Evolutionary conservation across 108 stramenopile genomes (phyloP).

Genomic region (Schizochytrium sp.): DNA sequence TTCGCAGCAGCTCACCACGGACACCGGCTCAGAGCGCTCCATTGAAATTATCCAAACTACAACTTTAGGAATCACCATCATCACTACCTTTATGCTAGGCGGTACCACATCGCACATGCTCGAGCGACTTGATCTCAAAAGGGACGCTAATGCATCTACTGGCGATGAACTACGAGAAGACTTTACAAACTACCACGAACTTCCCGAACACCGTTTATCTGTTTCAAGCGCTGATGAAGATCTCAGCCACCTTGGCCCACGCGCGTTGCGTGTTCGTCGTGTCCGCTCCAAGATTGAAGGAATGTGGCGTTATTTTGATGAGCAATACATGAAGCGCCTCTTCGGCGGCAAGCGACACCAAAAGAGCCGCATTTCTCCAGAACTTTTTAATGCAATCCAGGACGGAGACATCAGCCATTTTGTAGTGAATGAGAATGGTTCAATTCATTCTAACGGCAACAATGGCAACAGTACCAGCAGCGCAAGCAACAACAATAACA

Average conservation of each 20-base stretch:
- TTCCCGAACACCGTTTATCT: neutral
- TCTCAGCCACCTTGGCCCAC: neutral
- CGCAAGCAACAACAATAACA: no score
- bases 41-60: slow-evolving; percentile 76
- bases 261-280: neutral
- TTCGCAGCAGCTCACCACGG: slow-evolving; percentile 90
- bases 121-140: slow-evolving; percentile 85
- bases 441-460: neutral
- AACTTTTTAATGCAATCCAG: slow-evolving; percentile 44
- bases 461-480: neutral
- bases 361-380: neutral
- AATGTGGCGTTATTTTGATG: slow-evolving; percentile 63
- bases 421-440: neutral
- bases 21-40: slow-evolving; percentile 66
- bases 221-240: neutral
- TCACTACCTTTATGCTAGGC: slow-evolving; percentile 96
- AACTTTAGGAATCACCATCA: slow-evolving; percentile 91
- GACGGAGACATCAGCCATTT: slow-evolving; percentile 19
- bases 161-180: slow-evolving; percentile 62
- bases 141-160: neutral
- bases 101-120: slow-evolving; percentile 90
- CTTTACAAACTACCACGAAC: slow-evolving; percentile 57
- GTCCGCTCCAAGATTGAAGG: neutral
- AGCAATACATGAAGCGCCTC: slow-evolving; percentile 71
- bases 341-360: slow-evolving; percentile 72